Conservation (phyloP, 78 protist species). For the Emiliania huxleyi region DNA sequence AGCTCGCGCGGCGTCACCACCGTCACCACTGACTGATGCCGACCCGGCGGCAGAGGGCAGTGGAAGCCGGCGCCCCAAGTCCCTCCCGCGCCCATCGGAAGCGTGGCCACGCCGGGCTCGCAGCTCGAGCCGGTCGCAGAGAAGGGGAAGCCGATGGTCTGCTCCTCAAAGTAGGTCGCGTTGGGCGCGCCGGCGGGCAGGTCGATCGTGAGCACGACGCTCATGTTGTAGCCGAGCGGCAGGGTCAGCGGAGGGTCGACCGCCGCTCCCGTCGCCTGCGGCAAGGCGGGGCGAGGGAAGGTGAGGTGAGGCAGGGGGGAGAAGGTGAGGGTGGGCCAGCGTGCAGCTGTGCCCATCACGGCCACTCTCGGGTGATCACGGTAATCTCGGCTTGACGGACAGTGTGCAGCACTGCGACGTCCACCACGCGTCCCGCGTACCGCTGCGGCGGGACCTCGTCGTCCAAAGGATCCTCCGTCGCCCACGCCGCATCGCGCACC, state of each 20-base stretch:
- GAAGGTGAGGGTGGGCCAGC: no score
- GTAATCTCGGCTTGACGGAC: no score
- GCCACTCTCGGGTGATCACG: no score
- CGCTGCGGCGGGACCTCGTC: background rate
- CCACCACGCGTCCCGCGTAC: background rate
- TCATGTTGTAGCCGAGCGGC: background rate
- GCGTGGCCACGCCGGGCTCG: background rate
- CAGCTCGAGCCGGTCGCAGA: background rate
- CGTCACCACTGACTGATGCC: background rate
- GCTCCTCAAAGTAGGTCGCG: background rate
- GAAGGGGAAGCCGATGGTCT: background rate
- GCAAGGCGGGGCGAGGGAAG: no score
- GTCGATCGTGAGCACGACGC: background rate
- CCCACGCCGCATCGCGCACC: background rate
- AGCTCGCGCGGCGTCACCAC: background rate
- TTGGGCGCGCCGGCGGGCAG: background rate
- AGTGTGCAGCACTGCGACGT: background rate
- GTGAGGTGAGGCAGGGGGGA: no score
- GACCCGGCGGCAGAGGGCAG: background rate
- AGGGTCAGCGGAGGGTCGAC: background rate
- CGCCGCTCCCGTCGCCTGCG: background rate
- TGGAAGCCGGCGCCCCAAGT: background rate
- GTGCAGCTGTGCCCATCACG: no score
- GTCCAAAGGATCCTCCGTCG: background rate
- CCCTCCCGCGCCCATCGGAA: background rate